These are phyloP conservation scores for Aspergillus bridgeri DNA, from an alignment of 495 filamentous ascomycete genomes.

Conservation along the genomic window DNA sequence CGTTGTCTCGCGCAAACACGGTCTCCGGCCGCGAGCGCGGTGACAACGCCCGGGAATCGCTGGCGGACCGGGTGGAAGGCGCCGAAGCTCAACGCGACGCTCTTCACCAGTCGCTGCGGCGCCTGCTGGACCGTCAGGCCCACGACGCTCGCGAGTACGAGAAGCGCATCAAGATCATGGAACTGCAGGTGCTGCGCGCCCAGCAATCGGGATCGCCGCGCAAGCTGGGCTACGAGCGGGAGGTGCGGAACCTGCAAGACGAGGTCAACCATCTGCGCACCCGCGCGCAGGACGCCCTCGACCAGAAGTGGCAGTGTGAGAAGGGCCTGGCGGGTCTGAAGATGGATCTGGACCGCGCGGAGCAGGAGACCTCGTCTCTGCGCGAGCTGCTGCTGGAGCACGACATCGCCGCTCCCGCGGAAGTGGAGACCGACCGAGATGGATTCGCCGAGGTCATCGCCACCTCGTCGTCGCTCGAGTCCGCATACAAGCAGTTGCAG, in stretches of 20 bases:
- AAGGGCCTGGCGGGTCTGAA: constrained; percentile 88
- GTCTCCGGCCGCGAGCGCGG: constrained; percentile 40
- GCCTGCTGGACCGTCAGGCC: constrained; percentile 81
- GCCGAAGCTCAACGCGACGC: constrained; percentile 92
- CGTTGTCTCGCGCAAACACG: constrained; percentile 38
- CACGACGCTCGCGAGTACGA: constrained; percentile 75
- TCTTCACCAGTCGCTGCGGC: constrained; percentile 78
- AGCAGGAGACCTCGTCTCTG: constrained; percentile 83
- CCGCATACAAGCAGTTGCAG: constrained; percentile 77
- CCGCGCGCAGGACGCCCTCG: constrained; percentile 91
- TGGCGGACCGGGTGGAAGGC: constrained; percentile 83
- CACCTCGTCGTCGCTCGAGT: constrained; percentile 71
- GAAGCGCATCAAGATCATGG: constrained; percentile 70
- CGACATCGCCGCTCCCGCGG: constrained; percentile 68
- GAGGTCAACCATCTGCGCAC: constrained; percentile 83
- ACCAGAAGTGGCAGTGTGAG: constrained; percentile 94
- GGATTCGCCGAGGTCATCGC: constrained; percentile 49
- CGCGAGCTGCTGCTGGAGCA: constrained; percentile 79
- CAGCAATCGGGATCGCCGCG: constrained; percentile 62
- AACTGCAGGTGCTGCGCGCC: constrained; percentile 74
- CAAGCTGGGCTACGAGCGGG: constrained; percentile 73
- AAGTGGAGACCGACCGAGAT: constrained; percentile 35
- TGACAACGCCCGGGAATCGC: constrained; percentile 62
- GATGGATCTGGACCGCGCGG: constrained; percentile 94
- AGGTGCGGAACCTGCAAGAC: constrained; percentile 71